Conservation (phyloP, 1,284 basidiomycete species). For the Ustilago esculenta region DNA sequence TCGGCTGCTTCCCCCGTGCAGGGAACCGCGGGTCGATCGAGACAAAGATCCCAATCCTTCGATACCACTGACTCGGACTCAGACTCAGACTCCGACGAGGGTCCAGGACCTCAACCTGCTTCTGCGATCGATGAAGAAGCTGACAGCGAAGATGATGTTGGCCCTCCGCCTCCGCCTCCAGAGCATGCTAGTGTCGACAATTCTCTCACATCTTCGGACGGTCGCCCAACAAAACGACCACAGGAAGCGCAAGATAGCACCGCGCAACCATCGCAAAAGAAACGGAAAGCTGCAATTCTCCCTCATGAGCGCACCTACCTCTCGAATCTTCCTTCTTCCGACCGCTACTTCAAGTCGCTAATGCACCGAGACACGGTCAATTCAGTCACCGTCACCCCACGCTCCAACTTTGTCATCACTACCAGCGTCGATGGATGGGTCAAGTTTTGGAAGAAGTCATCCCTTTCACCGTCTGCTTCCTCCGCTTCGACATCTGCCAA, state of each 20-base stretch:
- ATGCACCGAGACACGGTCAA: conserved; percentile 97
- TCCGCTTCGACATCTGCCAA: conserved; percentile 77
- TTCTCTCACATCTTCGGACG: neutral
- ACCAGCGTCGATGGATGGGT: conserved; percentile 94
- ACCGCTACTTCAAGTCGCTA: conserved; percentile 95
- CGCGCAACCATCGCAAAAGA: conserved; percentile 23
- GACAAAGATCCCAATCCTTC: conserved; percentile 23
- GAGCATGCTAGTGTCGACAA: neutral
- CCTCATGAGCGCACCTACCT: conserved; percentile 85
- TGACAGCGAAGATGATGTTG: conserved; percentile 12
- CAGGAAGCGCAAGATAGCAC: neutral
- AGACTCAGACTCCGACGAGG: conserved; percentile 10
- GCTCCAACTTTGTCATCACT: conserved; percentile 82
- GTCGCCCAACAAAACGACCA: conserved; percentile 9
- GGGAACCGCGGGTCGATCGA: neutral
- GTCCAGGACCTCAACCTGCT: conserved; percentile 10
- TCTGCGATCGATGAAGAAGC: neutral
- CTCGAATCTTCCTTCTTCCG: conserved; percentile 87
- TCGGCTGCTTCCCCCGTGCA: too few species aligned
- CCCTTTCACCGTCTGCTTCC: conserved; percentile 80
- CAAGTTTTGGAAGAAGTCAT: conserved; percentile 99
- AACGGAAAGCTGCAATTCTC: conserved; percentile 60
- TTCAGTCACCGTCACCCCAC: conserved; percentile 73
- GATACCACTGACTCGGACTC: conserved; percentile 24
- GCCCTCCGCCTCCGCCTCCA: conserved; percentile 21